These are phyloP conservation scores for Backusella tarrabulga DNA, from an alignment of 192 early-diverging fungal genomes.

Conservation along the genomic window DNA sequence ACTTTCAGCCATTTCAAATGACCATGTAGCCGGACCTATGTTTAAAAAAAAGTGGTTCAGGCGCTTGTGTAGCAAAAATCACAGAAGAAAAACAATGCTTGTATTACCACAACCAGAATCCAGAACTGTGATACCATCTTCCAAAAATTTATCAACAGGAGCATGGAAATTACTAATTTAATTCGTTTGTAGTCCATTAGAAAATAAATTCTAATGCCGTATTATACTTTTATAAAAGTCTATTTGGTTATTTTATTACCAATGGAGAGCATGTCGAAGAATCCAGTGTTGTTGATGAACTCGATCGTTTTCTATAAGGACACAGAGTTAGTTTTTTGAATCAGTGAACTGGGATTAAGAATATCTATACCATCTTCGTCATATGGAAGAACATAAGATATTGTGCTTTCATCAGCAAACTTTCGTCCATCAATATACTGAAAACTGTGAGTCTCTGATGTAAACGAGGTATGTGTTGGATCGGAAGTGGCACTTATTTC, in stretches of 20 bases:
- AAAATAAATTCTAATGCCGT: neutral
- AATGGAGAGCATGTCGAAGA: constrained; percentile 11
- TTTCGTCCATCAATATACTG: constrained; percentile 24
- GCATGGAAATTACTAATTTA: constrained; percentile 24
- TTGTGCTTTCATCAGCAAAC: constrained; percentile 39
- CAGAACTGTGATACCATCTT: constrained; percentile 28
- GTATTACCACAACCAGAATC: constrained; percentile 32
- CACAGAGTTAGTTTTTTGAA: neutral
- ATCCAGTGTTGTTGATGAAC: constrained; percentile 28
- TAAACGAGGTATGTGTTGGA: neutral
- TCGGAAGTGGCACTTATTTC: neutral
- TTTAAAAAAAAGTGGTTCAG: neutral
- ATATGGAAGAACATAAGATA: constrained; percentile 47
- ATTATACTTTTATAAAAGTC: neutral
- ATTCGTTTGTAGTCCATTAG: neutral
- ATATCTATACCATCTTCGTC: constrained; percentile 43
- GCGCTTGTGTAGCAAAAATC: constrained; percentile 1
- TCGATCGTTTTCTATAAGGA: constrained; percentile 9
- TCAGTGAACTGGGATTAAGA: neutral
- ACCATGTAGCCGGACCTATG: constrained; percentile 33
- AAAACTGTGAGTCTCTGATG: neutral
- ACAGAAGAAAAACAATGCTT: neutral
- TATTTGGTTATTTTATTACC: constrained; percentile 13
- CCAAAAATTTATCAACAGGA: constrained; percentile 22
- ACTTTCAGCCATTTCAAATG: constrained; percentile 49